Conservation (phyloP, 2,329 filamentous ascomycete genomes). For the Tolypocladium sp. region DNA sequence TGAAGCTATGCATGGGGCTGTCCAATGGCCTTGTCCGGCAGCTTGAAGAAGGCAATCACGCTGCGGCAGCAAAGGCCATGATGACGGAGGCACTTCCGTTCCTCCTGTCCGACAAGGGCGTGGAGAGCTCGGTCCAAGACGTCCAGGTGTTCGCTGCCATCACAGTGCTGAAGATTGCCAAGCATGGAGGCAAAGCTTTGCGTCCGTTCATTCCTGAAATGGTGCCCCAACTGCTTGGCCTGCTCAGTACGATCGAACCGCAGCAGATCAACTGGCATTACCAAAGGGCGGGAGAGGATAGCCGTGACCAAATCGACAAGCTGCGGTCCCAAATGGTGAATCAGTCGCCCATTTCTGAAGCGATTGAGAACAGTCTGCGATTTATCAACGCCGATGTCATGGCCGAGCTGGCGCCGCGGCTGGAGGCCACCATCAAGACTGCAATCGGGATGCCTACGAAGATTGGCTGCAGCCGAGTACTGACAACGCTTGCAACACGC, state of each 20-base stretch:
- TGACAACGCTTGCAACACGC: conserved; percentile 76
- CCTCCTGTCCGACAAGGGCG: conserved; percentile 75
- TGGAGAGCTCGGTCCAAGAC: conserved; percentile 82
- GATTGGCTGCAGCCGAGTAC: conserved; percentile 77
- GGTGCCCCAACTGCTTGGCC: conserved; percentile 68
- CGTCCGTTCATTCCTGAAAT: conserved; percentile 75
- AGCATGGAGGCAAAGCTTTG: conserved; percentile 73
- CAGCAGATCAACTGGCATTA: conserved; percentile 89
- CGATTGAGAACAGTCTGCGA: conserved; percentile 81
- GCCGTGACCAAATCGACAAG: conserved; percentile 83
- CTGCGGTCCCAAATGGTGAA: conserved; percentile 74
- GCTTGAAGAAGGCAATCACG: conserved; percentile 66
- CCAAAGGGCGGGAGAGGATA: conserved; percentile 79
- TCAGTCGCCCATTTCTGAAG: conserved; percentile 82
- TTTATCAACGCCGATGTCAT: conserved; percentile 73
- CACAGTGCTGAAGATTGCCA: conserved; percentile 81
- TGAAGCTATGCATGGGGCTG: conserved; percentile 72
- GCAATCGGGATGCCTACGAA: conserved; percentile 90
- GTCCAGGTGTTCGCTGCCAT: conserved; percentile 76
- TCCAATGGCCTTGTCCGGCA: conserved; percentile 80
- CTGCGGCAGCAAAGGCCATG: conserved; percentile 67
- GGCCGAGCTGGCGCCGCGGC: conserved; percentile 57
- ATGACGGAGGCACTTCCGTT: conserved; percentile 84
- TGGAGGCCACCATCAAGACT: conserved; percentile 73
- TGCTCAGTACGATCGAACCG: conserved; percentile 82